Evolutionary conservation across 306 rosid genomes (phyloP).

Genomic region (Pachyrhizus erosus): DNA sequence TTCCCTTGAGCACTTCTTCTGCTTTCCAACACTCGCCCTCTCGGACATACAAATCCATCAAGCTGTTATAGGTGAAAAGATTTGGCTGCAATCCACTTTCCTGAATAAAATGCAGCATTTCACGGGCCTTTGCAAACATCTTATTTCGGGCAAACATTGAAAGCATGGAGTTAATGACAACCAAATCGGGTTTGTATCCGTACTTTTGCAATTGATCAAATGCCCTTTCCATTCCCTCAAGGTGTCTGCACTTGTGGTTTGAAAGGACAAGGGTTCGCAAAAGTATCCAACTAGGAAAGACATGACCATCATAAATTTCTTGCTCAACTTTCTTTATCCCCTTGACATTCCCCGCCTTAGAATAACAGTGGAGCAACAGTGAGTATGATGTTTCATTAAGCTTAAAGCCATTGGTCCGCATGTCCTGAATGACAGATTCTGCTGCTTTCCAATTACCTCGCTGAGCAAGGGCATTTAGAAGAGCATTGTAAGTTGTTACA

Average conservation of each 20-base stretch:
- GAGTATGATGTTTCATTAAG: conserved; percentile 90
- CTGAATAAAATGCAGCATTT: conserved; percentile 65
- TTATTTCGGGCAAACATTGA: conserved; percentile 74
- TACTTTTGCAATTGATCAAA: conserved; percentile 66
- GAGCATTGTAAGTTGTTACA: conserved; percentile 83
- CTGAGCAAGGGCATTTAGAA: conserved; percentile 85
- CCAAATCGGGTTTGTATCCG: conserved; percentile 91
- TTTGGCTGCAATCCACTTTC: conserved; percentile 76
- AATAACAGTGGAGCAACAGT: conserved; percentile 80
- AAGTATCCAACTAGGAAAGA: conserved; percentile 89
- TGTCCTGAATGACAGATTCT: conserved; percentile 75
- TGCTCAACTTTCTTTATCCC: conserved; percentile 78
- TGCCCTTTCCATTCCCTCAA: conserved; percentile 87
- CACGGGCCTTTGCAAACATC: conserved; percentile 69
- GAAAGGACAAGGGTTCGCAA: conserved; percentile 80
- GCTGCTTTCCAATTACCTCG: conserved; percentile 89
- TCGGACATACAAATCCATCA: conserved; percentile 89
- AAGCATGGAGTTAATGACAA: conserved; percentile 80
- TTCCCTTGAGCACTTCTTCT: conserved; percentile 77
- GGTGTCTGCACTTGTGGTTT: conserved; percentile 79
- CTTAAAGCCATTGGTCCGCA: conserved; percentile 83
- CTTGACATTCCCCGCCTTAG: conserved; percentile 72
- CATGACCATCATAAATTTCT: conserved; percentile 72
- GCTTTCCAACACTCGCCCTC: conserved; percentile 92
- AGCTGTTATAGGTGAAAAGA: conserved; percentile 79